These are phyloP conservation scores for Kodamaea fukazawae DNA, from an alignment of 805 yeast genomes.

Conservation along the genomic window DNA sequence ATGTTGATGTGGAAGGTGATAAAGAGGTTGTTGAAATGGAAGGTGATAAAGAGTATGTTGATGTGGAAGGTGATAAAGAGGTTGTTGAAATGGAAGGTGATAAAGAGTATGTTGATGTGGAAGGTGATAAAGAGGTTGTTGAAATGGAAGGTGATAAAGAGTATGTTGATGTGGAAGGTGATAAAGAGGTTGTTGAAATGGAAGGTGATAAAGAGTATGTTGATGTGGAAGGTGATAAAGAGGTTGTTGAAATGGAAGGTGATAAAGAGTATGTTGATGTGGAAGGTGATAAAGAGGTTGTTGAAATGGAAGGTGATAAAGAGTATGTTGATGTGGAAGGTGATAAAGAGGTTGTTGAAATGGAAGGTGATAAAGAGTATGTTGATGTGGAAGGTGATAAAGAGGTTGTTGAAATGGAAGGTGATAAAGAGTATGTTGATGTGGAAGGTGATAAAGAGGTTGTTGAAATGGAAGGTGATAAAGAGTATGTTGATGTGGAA, in stretches of 20 bases:
- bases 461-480: too few relatives aligned
- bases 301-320: neutral
- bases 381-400: neutral
- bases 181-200: neutral
- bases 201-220: neutral
- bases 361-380: neutral
- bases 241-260: neutral
- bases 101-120: neutral
- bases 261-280: neutral
- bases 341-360: neutral
- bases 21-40: slow-evolving; percentile 6
- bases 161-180: neutral
- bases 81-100: neutral
- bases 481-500: neutral
- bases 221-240: neutral
- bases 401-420: too few relatives aligned
- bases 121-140: neutral
- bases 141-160: neutral
- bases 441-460: neutral
- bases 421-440: neutral
- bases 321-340: neutral
- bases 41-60: neutral
- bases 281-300: neutral
- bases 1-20: slow-evolving; percentile 7
- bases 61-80: neutral